phyloP scores from a whole-genome alignment of 768 basidiomycete genomes.

The Leucosporidium scottii region DNA sequence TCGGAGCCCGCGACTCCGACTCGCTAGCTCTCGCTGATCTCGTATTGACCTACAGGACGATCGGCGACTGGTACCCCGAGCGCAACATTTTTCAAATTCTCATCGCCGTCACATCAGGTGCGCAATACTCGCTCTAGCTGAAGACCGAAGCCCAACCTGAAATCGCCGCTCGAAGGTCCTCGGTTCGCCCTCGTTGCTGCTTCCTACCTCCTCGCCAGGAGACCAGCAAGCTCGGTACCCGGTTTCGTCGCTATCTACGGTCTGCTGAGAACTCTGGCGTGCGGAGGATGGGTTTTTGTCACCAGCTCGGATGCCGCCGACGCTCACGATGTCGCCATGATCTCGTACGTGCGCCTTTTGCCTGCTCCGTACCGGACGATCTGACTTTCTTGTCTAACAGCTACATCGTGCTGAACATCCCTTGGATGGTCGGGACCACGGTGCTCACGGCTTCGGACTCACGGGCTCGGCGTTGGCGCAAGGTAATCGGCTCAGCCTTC shows the following conservation, averaged over 20 bases:
- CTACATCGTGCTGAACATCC: conserved; percentile 74
- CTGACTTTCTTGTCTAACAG: too few relatives aligned
- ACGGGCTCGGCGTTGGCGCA: conserved; percentile 44
- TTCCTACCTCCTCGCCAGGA: conserved; percentile 33
- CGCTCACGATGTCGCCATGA: conserved; percentile 79
- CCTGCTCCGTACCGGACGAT: too few relatives aligned
- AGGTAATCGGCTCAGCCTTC: conserved; percentile 55
- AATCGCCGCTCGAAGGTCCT: background rate
- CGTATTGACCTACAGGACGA: conserved; percentile 45
- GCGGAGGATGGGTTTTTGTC: conserved; percentile 88
- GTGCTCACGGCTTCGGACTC: conserved; percentile 45
- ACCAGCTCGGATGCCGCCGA: conserved; percentile 75
- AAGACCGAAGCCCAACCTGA: too few relatives aligned
- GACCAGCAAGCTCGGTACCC: conserved; percentile 47
- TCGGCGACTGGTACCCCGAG: conserved; percentile 87
- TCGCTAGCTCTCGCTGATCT: background rate
- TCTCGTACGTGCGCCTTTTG: conserved; percentile 41
- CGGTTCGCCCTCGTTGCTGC: conserved; percentile 40
- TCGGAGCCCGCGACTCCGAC: background rate
- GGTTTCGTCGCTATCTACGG: conserved; percentile 56
- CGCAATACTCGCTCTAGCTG: conserved; percentile 47
- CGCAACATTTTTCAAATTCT: conserved; percentile 56
- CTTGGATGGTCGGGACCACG: conserved; percentile 78
- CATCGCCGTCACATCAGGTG: conserved; percentile 74
- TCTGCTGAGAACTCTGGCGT: conserved; percentile 64